Base-by-base conservation (phyloP, 768 basidiomycete species). In the Calvatia gigantea region DNA sequence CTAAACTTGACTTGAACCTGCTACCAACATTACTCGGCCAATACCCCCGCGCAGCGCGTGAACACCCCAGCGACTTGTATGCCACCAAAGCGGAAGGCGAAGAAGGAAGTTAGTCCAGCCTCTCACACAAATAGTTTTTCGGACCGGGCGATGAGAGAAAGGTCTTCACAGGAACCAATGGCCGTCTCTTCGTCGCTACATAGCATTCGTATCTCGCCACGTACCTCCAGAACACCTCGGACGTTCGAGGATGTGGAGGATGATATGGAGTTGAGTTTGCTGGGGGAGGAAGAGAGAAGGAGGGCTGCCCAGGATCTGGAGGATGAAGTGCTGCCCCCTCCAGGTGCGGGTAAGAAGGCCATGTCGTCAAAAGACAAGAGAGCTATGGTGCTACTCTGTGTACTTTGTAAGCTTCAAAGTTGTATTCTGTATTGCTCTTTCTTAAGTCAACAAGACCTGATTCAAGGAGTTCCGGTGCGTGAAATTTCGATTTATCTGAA, bases 381-480 rank as follows among this genome's bases (percentile, higher is more conserved):
- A 62, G 90, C 87, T 46, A 92, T 98, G 79, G 82, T 82, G 3
- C 73, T 98, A 51, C 74, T 98, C 31, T 87, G 93, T 69, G 75
- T 94, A 62, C 77, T 98, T 47, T 98, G 94, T 96, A 64, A 74
- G 94, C 7, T 29, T 23, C 31, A 59, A 2, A 19, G n/a, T 14
- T 14, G 15, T 48, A 38, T 48, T 31, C 32, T 49, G 59, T 15
- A 27, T 21, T 42, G 9, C 47, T 19, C 61, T 27, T 42, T 47
- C 60, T 65, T 38, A 56, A 42, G 28, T 48, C 32, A 21, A 51
- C 33, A 25, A 89, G 87, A 89, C 67, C 76, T 89, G 32, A 84
- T 89, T 50, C 94, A 97, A 70, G 94, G 94, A 39, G 85, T 96
- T 62, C 94, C 94, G 52, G 91, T 97, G 68, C 67, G 86, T 78